Conservation (phyloP, 2,329 filamentous ascomycete species). For the Botrytis cinerea region DNA sequence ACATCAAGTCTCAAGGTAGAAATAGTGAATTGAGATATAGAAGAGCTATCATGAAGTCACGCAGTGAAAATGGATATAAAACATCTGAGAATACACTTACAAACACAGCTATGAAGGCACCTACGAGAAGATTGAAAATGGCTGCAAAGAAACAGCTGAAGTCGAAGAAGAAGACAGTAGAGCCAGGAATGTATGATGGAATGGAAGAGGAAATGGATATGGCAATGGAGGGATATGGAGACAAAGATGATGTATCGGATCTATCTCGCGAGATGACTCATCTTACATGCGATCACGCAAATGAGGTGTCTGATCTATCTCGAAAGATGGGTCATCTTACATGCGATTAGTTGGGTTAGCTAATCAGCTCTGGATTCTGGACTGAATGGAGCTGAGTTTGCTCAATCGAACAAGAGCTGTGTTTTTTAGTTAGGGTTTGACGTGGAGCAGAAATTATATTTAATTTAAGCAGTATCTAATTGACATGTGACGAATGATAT, state of each 20-base stretch:
- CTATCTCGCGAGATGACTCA: not conserved
- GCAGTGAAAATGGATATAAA: not conserved
- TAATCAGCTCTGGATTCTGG: too few relatives aligned
- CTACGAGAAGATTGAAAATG: not conserved
- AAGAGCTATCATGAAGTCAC: not conserved
- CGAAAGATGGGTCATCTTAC: not conserved
- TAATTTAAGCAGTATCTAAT: not conserved
- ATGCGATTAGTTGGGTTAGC: not conserved
- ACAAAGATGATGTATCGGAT: not conserved
- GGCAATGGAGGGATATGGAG: not conserved
- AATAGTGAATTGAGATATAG: not conserved
- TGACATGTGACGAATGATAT: rapidly evolving
- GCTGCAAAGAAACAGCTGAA: not conserved
- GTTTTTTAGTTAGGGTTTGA: not conserved
- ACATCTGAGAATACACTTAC: not conserved
- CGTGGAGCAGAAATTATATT: not conserved
- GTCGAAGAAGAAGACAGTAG: not conserved
- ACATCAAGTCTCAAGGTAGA: not conserved
- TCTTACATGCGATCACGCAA: not conserved
- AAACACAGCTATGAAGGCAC: not conserved
- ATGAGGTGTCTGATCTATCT: not conserved
- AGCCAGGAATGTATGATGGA: too few relatives aligned
- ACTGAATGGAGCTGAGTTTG: not conserved
- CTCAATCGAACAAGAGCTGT: not conserved
- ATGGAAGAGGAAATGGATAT: not conserved